Evolutionary conservation across 176 grass and related monocot genomes (phyloP), one percentile per base, ranked within the genome.

Genomic region (Carex littledalei): DNA sequence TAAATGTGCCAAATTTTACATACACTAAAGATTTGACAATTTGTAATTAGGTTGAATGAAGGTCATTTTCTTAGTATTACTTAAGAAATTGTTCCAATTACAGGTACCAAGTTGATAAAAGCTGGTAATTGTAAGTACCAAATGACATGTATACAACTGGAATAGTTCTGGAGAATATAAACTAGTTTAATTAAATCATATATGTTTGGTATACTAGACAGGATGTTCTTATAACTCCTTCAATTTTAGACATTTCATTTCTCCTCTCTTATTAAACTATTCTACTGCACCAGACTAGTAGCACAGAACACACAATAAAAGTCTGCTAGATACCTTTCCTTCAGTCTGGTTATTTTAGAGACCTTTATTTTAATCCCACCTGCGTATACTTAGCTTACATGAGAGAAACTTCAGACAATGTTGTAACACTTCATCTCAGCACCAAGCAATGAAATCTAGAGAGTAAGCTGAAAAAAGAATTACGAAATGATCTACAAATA

Each of bases 341-440:
- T 52, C 47, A 69, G 57, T 89, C 86, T 84, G 70, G 68, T 91
- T 78, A 79, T 81, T 81, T 88, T 88, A 91, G 61, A 87, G 89
- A 84, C 84, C 88, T 85, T 88, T 90, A 93, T 88, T 92, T 89
- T 93, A 90, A 98, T 93, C 95, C 95, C 91, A 98, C 95, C 95
- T 94, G 85, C 84, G 88, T 88, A 92, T 89, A 89, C 86, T 91
- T 92, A 83, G 80, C 80, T 83, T 83, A 83, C 80, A 65, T 83
- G 80, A 83, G 18, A 83, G 62, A 50, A 90, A 98, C 93, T 81
- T 98, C 93, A 97, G 88, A 89, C 90, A 86, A 92, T 84, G 94
- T 91, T 86, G 88, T 80, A 98, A 93, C 82, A 95, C 96, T 90
- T 94, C 93, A 94, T 93, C 96, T 94, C 93, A 93, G 93, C 96